These are phyloP conservation scores for Dactylonectria macrodidyma DNA, from an alignment of 2,329 filamentous ascomycete species.

Conservation along the genomic window DNA sequence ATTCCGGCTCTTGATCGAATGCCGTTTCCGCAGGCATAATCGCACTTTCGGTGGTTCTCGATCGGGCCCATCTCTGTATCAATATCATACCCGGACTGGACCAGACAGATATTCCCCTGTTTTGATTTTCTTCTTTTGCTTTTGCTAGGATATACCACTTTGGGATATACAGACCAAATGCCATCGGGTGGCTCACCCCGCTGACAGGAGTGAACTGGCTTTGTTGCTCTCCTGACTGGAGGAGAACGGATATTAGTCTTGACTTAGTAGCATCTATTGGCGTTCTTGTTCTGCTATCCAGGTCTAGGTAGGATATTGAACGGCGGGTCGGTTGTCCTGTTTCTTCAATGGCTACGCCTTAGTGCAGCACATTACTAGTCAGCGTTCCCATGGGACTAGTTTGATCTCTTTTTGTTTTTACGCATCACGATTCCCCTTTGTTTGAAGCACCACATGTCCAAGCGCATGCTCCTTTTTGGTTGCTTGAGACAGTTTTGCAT, in stretches of 20 bases:
- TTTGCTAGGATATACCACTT: constrained; percentile 47
- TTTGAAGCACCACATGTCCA: constrained; percentile 22
- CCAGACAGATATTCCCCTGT: constrained; percentile 36
- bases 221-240: constrained; percentile 25
- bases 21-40: background rate
- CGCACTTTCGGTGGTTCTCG: constrained; percentile 9
- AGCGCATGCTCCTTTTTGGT: constrained; percentile 16
- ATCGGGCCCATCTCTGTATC: constrained; percentile 42
- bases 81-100: constrained; percentile 45
- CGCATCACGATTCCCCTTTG: constrained; percentile 32
- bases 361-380: constrained; percentile 9
- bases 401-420: constrained; percentile 13
- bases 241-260: constrained; percentile 31
- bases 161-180: constrained; percentile 49
- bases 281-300: constrained; percentile 29
- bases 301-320: constrained; percentile 2
- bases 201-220: constrained; percentile 25
- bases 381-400: constrained; percentile 14
- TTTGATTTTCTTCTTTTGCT: constrained; percentile 39
- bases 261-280: constrained; percentile 26
- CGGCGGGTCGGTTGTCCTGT: constrained; percentile 10
- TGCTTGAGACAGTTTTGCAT: constrained; percentile 18
- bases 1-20: constrained; percentile 28
- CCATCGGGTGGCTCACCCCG: constrained; percentile 11
- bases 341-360: constrained; percentile 3